phyloP scores from a whole-genome alignment of 257 asterid species.

The Cruciata laevipes region DNA sequence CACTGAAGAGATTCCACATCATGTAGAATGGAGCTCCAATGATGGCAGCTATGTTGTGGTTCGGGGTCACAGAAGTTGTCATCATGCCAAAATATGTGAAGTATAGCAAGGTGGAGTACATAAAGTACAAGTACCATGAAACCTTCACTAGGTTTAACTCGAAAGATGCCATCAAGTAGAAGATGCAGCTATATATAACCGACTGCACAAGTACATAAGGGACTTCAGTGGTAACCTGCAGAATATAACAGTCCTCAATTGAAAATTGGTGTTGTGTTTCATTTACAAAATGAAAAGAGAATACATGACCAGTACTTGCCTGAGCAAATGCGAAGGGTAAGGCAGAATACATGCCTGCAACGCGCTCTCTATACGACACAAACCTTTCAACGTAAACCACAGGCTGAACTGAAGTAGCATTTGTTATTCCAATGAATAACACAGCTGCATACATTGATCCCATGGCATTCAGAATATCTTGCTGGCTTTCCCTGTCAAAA shows the following conservation, averaged over 20 bases:
- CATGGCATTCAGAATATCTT: slow-evolving; percentile 87
- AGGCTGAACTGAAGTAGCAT: slow-evolving; percentile 83
- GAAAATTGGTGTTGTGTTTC: background rate
- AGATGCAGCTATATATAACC: slow-evolving; percentile 53
- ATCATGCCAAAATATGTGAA: slow-evolving; percentile 93
- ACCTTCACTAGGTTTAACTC: slow-evolving; percentile 58
- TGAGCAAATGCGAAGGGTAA: slow-evolving; percentile 87
- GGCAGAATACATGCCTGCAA: slow-evolving; percentile 94
- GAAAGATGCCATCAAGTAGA: slow-evolving; percentile 70
- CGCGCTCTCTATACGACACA: slow-evolving; percentile 84
- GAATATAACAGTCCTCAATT: background rate
- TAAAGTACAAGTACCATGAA: slow-evolving; percentile 58
- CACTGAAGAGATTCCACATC: slow-evolving; percentile 94
- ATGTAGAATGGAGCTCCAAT: slow-evolving; percentile 82
- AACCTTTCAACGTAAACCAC: slow-evolving; percentile 79
- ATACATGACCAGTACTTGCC: slow-evolving; percentile 21
- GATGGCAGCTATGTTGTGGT: slow-evolving; percentile 80
- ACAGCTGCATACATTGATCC: slow-evolving; percentile 89
- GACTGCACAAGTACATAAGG: slow-evolving; percentile 74
- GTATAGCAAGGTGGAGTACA: slow-evolving; percentile 72
- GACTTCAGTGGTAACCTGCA: slow-evolving; percentile 74
- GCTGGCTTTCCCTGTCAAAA: slow-evolving; percentile 57
- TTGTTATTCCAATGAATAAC: slow-evolving; percentile 73
- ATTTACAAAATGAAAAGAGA: background rate
- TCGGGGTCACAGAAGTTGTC: slow-evolving; percentile 90